Evolutionary conservation across 73 alveolate species (phyloP).

Genomic region (Breviolum minutum): DNA sequence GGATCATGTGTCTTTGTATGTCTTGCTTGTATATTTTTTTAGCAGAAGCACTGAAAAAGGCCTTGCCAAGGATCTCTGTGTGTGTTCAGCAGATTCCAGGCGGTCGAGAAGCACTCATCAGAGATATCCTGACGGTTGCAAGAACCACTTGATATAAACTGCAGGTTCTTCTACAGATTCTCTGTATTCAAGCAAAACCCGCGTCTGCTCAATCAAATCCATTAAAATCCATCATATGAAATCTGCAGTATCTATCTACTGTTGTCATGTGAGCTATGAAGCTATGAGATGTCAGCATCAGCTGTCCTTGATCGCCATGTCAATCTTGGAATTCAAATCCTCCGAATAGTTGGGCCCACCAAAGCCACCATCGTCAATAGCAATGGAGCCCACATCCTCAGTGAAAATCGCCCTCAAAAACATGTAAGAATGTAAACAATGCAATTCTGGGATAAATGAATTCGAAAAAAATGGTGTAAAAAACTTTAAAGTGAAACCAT

Average conservation of each 20-base stretch:
- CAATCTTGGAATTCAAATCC: constrained; percentile 68
- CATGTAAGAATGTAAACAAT: too few species aligned
- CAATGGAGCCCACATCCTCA: constrained; percentile 11
- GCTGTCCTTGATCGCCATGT: constrained; percentile 31
- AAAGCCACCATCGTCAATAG: constrained; percentile 11
- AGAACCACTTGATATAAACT: not conserved
- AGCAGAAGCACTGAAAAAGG: not conserved
- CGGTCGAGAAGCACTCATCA: constrained; percentile 71
- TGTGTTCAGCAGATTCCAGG: constrained; percentile 36
- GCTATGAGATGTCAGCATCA: not conserved
- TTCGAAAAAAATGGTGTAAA: too few species aligned
- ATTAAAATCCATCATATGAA: not conserved
- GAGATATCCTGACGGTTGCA: constrained; percentile 23
- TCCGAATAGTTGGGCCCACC: constrained; percentile 84
- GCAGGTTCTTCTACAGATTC: too few species aligned
- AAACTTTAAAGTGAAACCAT: not conserved
- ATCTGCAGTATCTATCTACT: too few species aligned
- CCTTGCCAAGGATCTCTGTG: constrained; percentile 38
- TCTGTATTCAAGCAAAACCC: not conserved
- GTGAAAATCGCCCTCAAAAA: not conserved
- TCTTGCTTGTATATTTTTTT: not conserved
- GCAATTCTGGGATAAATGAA: not conserved
- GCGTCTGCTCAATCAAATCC: not conserved
- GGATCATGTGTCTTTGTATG: too few species aligned
- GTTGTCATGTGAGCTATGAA: too few species aligned